Percentiles rank a stretch among this genome's conserved stretches.
These are phyloP conservation scores for Leucocoprinus sp. DNA, from an alignment of 768 basidiomycete genomes.

Conservation along the genomic window DNA sequence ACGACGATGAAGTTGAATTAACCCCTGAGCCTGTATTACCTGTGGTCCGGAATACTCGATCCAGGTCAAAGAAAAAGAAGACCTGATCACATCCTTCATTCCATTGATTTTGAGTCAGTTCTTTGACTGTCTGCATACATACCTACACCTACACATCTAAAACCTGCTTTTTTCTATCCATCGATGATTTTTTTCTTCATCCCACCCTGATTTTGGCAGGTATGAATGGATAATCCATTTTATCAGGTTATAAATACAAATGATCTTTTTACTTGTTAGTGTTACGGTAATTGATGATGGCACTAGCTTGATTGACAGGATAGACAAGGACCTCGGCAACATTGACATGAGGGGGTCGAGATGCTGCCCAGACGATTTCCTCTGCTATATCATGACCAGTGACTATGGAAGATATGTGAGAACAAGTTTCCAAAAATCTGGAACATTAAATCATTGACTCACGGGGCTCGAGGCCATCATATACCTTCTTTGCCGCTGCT, in stretches of 20 bases:
- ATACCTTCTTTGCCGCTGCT: conserved; percentile 78
- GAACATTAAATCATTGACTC: conserved; percentile 23
- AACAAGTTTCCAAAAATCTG: background rate
- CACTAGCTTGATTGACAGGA: conserved; percentile 73
- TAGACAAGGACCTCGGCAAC: conserved; percentile 75
- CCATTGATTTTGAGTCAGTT: conserved; percentile 13
- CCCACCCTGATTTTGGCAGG: background rate
- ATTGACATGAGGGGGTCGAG: conserved; percentile 88
- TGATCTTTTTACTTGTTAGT: conserved; percentile 1
- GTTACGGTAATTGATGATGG: conserved; percentile 44
- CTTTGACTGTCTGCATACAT: background rate
- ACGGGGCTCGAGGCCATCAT: conserved; percentile 84
- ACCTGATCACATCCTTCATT: conserved; percentile 15
- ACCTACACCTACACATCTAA: background rate
- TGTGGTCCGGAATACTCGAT: conserved; percentile 46
- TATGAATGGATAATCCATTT: background rate
- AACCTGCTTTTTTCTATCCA: background rate
- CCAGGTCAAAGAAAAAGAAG: conserved; percentile 45
- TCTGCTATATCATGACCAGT: conserved; percentile 86
- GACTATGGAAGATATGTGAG: conserved; percentile 37
- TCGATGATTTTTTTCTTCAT: background rate
- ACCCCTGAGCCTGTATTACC: conserved; percentile 19
- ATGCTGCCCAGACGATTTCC: conserved; percentile 95
- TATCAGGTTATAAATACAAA: background rate
- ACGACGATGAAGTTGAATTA: conserved; percentile 57